A percentile compares a stretch with the other conserved stretches of the same genome.
These are phyloP conservation scores for Grigorovia yakushimaensis DNA, from an alignment of 805 yeast species.

Conservation along the genomic window DNA sequence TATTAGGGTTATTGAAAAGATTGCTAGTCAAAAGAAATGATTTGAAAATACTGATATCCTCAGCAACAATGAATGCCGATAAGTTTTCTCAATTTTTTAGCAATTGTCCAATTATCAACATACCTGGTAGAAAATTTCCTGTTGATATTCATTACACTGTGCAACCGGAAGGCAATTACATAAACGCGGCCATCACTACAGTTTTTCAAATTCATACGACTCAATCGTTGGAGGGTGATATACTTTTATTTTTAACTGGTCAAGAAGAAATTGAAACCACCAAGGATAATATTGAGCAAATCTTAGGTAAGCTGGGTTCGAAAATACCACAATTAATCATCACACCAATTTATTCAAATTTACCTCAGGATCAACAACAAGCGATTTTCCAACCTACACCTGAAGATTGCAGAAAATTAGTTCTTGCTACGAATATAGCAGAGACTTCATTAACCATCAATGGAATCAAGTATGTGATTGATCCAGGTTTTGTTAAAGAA, in stretches of 20 bases:
- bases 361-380: slow-evolving; percentile 77
- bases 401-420: slow-evolving; percentile 66
- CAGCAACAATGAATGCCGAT: slow-evolving; percentile 90
- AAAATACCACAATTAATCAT: slow-evolving; percentile 54
- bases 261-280: slow-evolving; percentile 89
- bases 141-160: slow-evolving; percentile 77
- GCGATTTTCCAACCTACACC: slow-evolving; percentile 86
- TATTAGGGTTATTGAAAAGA: slow-evolving; percentile 73
- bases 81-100: slow-evolving; percentile 75
- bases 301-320: slow-evolving; percentile 50
- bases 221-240: slow-evolving; percentile 62
- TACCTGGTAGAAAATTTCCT: slow-evolving; percentile 92
- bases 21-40: slow-evolving; percentile 54
- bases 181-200: slow-evolving; percentile 82
- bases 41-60: slow-evolving; percentile 68
- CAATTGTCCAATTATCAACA: slow-evolving; percentile 74
- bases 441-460: slow-evolving; percentile 94
- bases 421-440: slow-evolving; percentile 92
- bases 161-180: slow-evolving; percentile 83
- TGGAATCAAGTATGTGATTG: slow-evolving; percentile 90
- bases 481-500: slow-evolving; percentile 91
- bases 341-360: slow-evolving; percentile 83
- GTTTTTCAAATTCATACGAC: slow-evolving; percentile 74
- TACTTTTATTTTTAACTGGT: slow-evolving; percentile 85
- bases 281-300: slow-evolving; percentile 63